Evolutionary conservation across 2,329 filamentous ascomycete genomes (phyloP).

Genomic region (Colletotrichum musicola): DNA sequence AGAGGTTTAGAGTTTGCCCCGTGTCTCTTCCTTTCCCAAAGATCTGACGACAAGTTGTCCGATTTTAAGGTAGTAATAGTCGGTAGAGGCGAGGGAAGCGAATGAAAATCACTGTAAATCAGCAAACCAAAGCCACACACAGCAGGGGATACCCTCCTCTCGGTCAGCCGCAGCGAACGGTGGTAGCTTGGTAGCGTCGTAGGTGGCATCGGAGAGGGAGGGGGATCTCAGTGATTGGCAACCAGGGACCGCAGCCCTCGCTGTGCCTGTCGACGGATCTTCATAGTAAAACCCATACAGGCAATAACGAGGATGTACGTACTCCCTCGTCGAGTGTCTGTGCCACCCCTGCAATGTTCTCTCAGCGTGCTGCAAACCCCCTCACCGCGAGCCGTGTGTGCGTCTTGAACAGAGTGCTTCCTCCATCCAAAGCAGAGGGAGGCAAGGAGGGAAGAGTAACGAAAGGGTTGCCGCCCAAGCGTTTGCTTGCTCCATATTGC

Average conservation of each 20-base stretch:
- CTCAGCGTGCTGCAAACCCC: conserved; percentile 13
- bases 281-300: conserved; percentile 27
- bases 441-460: not conserved
- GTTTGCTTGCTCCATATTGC: conserved; percentile 7
- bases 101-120: conserved; percentile 36
- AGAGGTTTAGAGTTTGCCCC: not conserved
- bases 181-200: no score
- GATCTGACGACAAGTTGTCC: conserved; percentile 8
- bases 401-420: conserved; percentile 19
- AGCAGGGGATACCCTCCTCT: conserved; percentile 10
- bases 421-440: not conserved
- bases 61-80: conserved; percentile 26
- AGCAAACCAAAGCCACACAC: conserved; percentile 9
- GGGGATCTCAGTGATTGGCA: conserved; percentile 26
- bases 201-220: not conserved
- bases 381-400: not conserved
- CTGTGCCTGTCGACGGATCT: conserved; percentile 25
- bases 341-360: conserved; percentile 23
- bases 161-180: conserved; percentile 30
- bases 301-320: conserved; percentile 9
- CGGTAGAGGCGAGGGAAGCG: conserved; percentile 14
- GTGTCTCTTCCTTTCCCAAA: not conserved
- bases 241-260: conserved; percentile 19
- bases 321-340: not conserved
- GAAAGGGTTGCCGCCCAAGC: no score